These are phyloP conservation scores for Zymoseptoria brevis DNA, from an alignment of 2,329 filamentous ascomycete genomes.

Conservation along the genomic window DNA sequence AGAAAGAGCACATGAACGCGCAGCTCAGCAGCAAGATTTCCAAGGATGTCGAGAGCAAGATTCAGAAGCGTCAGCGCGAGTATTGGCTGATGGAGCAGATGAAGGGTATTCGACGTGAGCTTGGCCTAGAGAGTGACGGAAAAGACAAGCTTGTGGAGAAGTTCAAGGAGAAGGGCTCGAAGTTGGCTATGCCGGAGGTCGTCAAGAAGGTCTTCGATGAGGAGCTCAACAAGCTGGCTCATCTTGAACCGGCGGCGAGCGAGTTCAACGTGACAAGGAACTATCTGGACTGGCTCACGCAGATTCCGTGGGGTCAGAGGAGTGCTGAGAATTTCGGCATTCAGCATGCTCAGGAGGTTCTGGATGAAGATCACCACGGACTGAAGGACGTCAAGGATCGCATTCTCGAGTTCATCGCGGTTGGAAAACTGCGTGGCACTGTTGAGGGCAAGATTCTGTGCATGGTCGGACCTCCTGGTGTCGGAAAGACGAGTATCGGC, in stretches of 20 bases:
- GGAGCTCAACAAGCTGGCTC: slow-evolving; percentile 92
- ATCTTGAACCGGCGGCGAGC: slow-evolving; percentile 88
- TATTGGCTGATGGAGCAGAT: slow-evolving; percentile 99
- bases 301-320: slow-evolving; percentile 93
- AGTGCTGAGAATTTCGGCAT: slow-evolving; percentile 97
- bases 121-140: slow-evolving; percentile 93
- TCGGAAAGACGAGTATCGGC: slow-evolving; percentile 97
- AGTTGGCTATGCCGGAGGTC: slow-evolving; percentile 91
- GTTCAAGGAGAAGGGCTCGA: slow-evolving; percentile 90
- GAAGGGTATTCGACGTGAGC: slow-evolving; percentile 93
- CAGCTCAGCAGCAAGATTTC: slow-evolving; percentile 95
- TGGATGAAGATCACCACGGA: slow-evolving; percentile 95
- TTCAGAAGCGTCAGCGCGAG: slow-evolving; percentile 92
- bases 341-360: slow-evolving; percentile 75
- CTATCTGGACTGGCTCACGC: slow-evolving; percentile 96
- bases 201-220: slow-evolving; percentile 98
- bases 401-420: slow-evolving; percentile 95
- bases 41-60: slow-evolving; percentile 95
- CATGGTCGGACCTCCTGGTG: slow-evolving; percentile 92
- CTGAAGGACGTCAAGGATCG: slow-evolving; percentile 97
- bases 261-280: slow-evolving; percentile 98
- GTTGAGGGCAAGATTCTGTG: slow-evolving; percentile 98
- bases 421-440: slow-evolving; percentile 91
- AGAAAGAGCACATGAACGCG: slow-evolving; percentile 98
- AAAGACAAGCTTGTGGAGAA: slow-evolving; percentile 97